Base-by-base conservation (phyloP, 2,329 filamentous ascomycete genomes). In the Sporothrix protearum region DNA sequence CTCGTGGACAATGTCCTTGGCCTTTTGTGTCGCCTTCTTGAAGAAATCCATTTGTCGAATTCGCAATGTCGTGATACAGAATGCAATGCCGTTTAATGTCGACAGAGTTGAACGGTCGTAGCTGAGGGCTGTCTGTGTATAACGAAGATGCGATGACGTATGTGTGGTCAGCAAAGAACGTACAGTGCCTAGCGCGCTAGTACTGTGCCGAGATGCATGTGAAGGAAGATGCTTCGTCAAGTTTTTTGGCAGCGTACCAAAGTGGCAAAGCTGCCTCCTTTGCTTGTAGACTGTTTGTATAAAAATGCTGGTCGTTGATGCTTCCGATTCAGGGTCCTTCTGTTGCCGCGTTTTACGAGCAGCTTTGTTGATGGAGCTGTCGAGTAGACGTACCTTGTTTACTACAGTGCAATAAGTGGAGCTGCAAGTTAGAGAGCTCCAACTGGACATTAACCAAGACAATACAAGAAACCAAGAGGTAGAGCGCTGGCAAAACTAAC, bases 11-110 rank as follows among this genome's bases (percentile, higher is more conserved):
- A 72, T 16, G 28, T 57, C 55, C 39, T 71, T 71, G 53, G 70
- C 72, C 45, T 71, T 69, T n/a, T 67, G n/a, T 1, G 63, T 53
- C 14, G 71, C 71, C 22, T 69, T 72, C 42, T 73, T 73, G 14
- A 73, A 16, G 64, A 71, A 73, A 30, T 71, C 72, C 72, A 73
- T 73, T 2, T 42, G 25, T 33, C 39, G 19, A n/a, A 2, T 8
- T 36, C 33, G 33, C 3, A 36, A 36, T 36, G 33, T 8, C 4
- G 8, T 22, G 55, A 25, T 49, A 39, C 30, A n/a, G 25, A 19
- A 47, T 47, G 42, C 42, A 19, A 47, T 19, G 19, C 28, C 8
- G 19, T 19, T 49, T n/a, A n/a, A 3, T 8, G 55, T 51, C 33
- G 39, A 30, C 9, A 9, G 28, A 53, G 39, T 14, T 51, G 45